phyloP scores from a whole-genome alignment of 352 stramenopile species.

The Globisporangium paroecandrum region DNA sequence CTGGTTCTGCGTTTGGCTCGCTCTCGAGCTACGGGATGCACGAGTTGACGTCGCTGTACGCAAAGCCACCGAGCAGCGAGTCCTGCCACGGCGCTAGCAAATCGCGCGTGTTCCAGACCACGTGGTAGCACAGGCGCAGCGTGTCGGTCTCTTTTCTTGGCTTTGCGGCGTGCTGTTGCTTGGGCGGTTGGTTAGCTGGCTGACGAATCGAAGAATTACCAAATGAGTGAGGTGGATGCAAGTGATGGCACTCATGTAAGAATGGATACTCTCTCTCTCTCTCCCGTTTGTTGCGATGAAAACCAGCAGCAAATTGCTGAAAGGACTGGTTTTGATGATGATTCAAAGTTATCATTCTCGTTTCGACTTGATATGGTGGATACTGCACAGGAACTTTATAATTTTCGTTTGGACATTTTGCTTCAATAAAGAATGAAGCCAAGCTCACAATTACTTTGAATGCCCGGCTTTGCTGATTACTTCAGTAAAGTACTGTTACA shows the following conservation, averaged over 20 bases:
- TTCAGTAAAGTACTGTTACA: too few species aligned
- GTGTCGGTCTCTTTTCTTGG: neutral
- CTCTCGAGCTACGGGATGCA: neutral
- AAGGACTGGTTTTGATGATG: neutral
- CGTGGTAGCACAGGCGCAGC: constrained; percentile 4
- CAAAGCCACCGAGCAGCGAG: neutral
- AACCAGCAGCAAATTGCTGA: too few species aligned
- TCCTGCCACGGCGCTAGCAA: constrained; percentile 2
- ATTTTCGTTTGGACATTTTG: neutral
- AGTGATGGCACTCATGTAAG: neutral
- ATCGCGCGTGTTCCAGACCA: neutral
- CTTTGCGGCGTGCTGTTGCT: neutral
- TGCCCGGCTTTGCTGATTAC: neutral
- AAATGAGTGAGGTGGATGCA: neutral
- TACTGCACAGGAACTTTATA: neutral
- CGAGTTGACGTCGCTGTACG: neutral
- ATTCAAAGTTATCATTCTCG: neutral
- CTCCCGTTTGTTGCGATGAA: neutral
- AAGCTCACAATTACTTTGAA: neutral
- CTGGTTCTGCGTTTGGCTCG: neutral
- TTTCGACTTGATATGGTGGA: neutral
- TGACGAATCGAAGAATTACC: neutral
- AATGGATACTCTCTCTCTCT: neutral
- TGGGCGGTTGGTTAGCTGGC: neutral
- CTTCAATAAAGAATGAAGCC: neutral